Conservation (phyloP, 345 rosid genomes). For the Syzygium oleosum region DNA sequence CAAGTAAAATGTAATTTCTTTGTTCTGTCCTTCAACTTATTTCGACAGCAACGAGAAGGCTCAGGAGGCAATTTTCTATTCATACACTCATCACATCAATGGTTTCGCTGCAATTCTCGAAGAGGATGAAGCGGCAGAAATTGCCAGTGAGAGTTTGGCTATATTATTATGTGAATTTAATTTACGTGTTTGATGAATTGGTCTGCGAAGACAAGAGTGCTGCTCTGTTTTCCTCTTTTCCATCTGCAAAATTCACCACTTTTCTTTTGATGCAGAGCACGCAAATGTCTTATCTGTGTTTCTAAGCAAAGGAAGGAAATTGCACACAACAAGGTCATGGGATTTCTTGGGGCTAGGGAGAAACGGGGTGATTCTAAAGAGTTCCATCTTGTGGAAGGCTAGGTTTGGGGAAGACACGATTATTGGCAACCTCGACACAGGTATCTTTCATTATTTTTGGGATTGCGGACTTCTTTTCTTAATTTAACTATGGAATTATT, state of each 20-base stretch:
- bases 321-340: conserved; percentile 33
- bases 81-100: conserved; percentile 34
- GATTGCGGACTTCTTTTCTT: background rate
- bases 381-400: conserved; percentile 21
- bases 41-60: conserved; percentile 29
- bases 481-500: background rate
- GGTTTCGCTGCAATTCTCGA: conserved; percentile 50
- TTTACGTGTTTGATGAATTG: background rate
- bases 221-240: background rate
- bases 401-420: conserved; percentile 28
- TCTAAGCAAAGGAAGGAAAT: conserved; percentile 9
- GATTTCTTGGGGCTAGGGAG: conserved; percentile 16
- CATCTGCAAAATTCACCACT: background rate
- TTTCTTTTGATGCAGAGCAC: conserved; percentile 7
- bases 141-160: conserved; percentile 15
- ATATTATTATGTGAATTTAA: background rate
- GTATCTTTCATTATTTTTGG: background rate
- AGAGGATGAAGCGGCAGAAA: conserved; percentile 22
- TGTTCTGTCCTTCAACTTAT: background rate
- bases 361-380: conserved; percentile 1
- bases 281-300: conserved; percentile 25
- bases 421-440: conserved; percentile 31
- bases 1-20: background rate
- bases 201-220: background rate
- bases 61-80: conserved; percentile 31